Percentiles rank a stretch among this genome's conserved stretches.
Evolutionary conservation across 768 basidiomycete species (phyloP).

Genomic region (Pisolithus tinctorius): DNA sequence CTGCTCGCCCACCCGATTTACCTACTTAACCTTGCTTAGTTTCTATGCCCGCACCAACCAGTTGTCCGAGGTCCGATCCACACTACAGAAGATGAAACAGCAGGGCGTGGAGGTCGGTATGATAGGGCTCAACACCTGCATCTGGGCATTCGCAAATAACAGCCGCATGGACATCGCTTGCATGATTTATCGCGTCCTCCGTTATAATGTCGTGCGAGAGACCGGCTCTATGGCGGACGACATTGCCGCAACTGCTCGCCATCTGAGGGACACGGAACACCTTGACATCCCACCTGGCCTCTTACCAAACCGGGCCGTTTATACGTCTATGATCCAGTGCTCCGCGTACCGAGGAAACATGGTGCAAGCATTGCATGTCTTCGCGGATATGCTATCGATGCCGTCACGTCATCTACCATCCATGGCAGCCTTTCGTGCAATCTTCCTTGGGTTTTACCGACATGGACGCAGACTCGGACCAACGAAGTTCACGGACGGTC

Average conservation of each 20-base stretch:
- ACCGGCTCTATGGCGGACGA: slow-evolving; percentile 28
- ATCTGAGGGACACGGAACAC: slow-evolving; percentile 37
- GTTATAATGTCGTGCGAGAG: slow-evolving; percentile 42
- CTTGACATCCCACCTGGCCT: slow-evolving; percentile 39
- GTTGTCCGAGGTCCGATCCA: slow-evolving; percentile 48
- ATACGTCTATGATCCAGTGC: slow-evolving; percentile 59
- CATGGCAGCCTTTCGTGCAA: slow-evolving; percentile 52
- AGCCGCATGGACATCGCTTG: slow-evolving; percentile 48
- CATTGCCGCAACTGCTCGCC: slow-evolving; percentile 27
- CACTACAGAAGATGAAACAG: slow-evolving; percentile 45
- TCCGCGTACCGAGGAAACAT: slow-evolving; percentile 71
- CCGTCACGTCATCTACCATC: slow-evolving; percentile 36
- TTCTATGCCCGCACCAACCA: slow-evolving; percentile 46
- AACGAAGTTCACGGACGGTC: background rate
- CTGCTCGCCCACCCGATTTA: slow-evolving; percentile 51
- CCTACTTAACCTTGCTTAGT: slow-evolving; percentile 52
- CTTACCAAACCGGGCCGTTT: slow-evolving; percentile 60
- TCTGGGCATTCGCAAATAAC: slow-evolving; percentile 61
- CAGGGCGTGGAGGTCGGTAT: slow-evolving; percentile 48
- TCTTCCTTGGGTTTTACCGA: slow-evolving; percentile 71
- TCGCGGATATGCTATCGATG: slow-evolving; percentile 58
- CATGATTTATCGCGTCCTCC: slow-evolving; percentile 58
- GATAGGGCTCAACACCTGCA: slow-evolving; percentile 61
- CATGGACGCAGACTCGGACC: slow-evolving; percentile 36
- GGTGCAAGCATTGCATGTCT: slow-evolving; percentile 43